These are phyloP conservation scores for Pouteria glomerata DNA, from an alignment of 148 eudicot genomes.

Conservation along the genomic window DNA sequence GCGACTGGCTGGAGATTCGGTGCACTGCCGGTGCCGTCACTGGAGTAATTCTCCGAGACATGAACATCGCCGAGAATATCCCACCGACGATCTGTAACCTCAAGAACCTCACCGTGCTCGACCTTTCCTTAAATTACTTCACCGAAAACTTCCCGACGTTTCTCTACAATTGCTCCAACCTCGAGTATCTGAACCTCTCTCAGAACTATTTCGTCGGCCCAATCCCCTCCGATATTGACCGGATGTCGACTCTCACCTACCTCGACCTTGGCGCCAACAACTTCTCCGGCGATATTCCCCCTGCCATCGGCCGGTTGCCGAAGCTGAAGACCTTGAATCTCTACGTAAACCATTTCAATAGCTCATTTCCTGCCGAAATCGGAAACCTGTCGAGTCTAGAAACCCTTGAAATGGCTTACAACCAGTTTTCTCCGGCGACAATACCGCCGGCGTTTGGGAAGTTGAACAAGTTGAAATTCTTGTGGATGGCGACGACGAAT, in stretches of 20 bases:
- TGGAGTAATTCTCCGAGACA: slow-evolving; percentile 21
- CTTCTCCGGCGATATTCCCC: slow-evolving; percentile 62
- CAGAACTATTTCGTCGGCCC: slow-evolving; percentile 47
- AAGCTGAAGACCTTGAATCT: slow-evolving; percentile 28
- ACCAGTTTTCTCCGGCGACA: slow-evolving; percentile 20
- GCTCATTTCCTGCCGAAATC: slow-evolving; percentile 5
- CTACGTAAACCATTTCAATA: slow-evolving; percentile 40
- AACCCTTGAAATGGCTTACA: slow-evolving; percentile 22
- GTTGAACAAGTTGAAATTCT: slow-evolving; percentile 20
- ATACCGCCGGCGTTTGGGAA: slow-evolving; percentile 41
- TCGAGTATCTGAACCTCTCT: slow-evolving; percentile 37
- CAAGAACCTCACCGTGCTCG: slow-evolving; percentile 33
- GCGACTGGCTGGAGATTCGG: slow-evolving; percentile 53
- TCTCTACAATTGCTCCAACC: slow-evolving; percentile 45
- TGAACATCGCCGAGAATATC: slow-evolving; percentile 19
- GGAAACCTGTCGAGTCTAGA: slow-evolving; percentile 38
- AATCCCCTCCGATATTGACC: slow-evolving; percentile 48
- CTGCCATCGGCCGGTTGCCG: slow-evolving; percentile 40
- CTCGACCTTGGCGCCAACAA: slow-evolving; percentile 51
- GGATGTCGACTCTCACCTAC: slow-evolving; percentile 31
- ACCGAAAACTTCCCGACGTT: slow-evolving; percentile 40
- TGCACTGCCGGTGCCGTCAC: slow-evolving; percentile 43
- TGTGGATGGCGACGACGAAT: slow-evolving; percentile 35
- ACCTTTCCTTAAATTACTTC: slow-evolving; percentile 39
- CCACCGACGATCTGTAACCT: slow-evolving; percentile 59